phyloP scores from a whole-genome alignment of 352 stramenopile species.

The Globisporangium perplexum region DNA sequence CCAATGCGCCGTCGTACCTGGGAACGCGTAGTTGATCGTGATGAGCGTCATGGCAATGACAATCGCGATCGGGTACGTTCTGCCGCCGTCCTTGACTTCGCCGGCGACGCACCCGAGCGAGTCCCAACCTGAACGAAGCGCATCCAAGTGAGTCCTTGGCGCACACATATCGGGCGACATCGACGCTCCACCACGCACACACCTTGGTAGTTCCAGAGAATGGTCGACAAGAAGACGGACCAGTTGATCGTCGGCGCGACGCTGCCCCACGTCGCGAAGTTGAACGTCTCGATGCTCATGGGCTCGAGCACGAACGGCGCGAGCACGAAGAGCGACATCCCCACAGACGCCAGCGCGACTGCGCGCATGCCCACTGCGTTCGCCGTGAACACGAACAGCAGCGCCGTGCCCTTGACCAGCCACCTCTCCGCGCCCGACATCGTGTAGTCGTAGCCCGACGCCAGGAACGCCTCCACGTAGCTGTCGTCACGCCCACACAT shows the following conservation, averaged over 20 bases:
- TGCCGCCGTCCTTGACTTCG: conserved; percentile 75
- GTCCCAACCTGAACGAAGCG: conserved; percentile 48
- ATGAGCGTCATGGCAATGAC: conserved; percentile 77
- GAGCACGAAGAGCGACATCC: conserved; percentile 82
- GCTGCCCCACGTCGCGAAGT: conserved; percentile 64
- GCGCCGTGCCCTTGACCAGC: conserved; percentile 61
- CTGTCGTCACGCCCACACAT: conserved; percentile 12
- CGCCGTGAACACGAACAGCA: conserved; percentile 63
- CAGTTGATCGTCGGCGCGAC: conserved; percentile 69
- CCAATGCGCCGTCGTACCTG: no score
- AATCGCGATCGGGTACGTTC: conserved; percentile 81
- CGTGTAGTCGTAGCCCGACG: conserved; percentile 45
- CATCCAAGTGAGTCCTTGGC: neutral
- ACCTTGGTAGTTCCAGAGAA: conserved; percentile 87
- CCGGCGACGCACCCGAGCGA: conserved; percentile 80
- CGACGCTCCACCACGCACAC: neutral
- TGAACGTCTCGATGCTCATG: conserved; percentile 64
- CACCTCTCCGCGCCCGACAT: conserved; percentile 52
- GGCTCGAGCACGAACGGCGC: conserved; percentile 77
- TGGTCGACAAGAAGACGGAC: conserved; percentile 83
- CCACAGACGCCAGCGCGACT: conserved; percentile 64
- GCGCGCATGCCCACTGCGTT: conserved; percentile 77
- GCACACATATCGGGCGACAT: no score
- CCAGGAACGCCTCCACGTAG: conserved; percentile 75
- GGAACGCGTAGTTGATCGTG: conserved; percentile 83